Evolutionary conservation across 1,284 basidiomycete genomes (phyloP).

Genomic region (Cryptococcus depauperatus): DNA sequence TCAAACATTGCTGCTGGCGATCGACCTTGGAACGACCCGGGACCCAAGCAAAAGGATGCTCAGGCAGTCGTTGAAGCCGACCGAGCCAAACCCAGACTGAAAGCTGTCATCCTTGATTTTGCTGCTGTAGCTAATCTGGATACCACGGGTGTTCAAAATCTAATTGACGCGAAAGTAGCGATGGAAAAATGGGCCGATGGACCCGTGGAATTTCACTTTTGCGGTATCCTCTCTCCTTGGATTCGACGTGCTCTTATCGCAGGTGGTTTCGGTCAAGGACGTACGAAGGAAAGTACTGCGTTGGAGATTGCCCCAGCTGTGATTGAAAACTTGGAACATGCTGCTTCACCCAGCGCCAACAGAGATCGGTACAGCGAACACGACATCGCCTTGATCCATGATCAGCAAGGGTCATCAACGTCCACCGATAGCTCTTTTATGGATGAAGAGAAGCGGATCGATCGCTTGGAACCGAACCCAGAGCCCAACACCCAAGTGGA

Average conservation of each 20-base stretch:
- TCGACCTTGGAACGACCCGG: constrained; percentile 92
- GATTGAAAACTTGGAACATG: constrained; percentile 47
- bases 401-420: neutral
- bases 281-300: constrained; percentile 45
- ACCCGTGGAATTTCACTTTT: constrained; percentile 61
- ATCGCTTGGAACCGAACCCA: neutral
- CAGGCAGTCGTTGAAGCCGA: constrained; percentile 57
- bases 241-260: constrained; percentile 80
- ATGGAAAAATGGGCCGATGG: constrained; percentile 79
- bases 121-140: constrained; percentile 58
- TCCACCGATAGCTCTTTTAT: constrained; percentile 4
- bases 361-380: constrained; percentile 8
- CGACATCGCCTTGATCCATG: neutral
- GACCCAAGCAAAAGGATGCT: constrained; percentile 52
- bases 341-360: constrained; percentile 16
- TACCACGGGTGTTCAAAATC: constrained; percentile 76
- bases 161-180: constrained; percentile 79
- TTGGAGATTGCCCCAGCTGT: constrained; percentile 63
- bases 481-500: constrained; percentile 2
- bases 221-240: constrained; percentile 78
- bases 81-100: constrained; percentile 58
- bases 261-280: constrained; percentile 65
- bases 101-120: constrained; percentile 87
- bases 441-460: constrained; percentile 12
- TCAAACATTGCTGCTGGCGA: constrained; percentile 57